phyloP scores from a whole-genome alignment of 2,329 filamentous ascomycete genomes.

The Fusarium goolgardi region DNA sequence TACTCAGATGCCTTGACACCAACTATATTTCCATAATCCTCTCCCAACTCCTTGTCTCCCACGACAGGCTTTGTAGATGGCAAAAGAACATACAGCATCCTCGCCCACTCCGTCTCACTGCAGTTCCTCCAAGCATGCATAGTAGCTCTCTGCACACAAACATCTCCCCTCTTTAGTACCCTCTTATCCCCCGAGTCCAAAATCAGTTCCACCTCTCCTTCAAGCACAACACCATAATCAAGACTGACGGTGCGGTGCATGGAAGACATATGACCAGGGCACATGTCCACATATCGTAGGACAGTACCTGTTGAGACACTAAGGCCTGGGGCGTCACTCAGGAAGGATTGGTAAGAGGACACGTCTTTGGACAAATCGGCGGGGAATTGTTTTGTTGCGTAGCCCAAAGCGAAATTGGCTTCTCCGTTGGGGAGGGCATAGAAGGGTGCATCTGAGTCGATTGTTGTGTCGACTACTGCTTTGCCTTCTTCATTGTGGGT shows the following conservation, averaged over 20 bases:
- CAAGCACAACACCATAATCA: slow-evolving; percentile 66
- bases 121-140: slow-evolving; percentile 67
- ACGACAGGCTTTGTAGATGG: slow-evolving; percentile 23
- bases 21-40: slow-evolving; percentile 52
- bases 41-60: slow-evolving; percentile 38
- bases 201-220: slow-evolving; percentile 64
- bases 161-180: slow-evolving; percentile 61
- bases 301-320: slow-evolving; percentile 55
- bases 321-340: slow-evolving; percentile 44
- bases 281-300: slow-evolving; percentile 61
- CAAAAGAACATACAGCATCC: slow-evolving; percentile 57
- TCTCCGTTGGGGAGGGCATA: slow-evolving; percentile 32
- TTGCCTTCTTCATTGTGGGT: slow-evolving; percentile 46
- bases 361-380: slow-evolving; percentile 41
- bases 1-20: slow-evolving; percentile 42
- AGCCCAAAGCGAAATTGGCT: slow-evolving; percentile 44
- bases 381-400: slow-evolving; percentile 46
- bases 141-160: slow-evolving; percentile 66
- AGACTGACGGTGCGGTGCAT: slow-evolving; percentile 64
- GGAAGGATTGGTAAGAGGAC: slow-evolving; percentile 36
- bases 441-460: slow-evolving; percentile 37
- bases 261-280: slow-evolving; percentile 46
- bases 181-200: slow-evolving; percentile 63
- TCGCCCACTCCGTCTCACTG: slow-evolving; percentile 58
- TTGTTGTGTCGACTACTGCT: slow-evolving; percentile 35